Conservation (phyloP, 331 rosid genomes). For the Malus hybrid region DNA sequence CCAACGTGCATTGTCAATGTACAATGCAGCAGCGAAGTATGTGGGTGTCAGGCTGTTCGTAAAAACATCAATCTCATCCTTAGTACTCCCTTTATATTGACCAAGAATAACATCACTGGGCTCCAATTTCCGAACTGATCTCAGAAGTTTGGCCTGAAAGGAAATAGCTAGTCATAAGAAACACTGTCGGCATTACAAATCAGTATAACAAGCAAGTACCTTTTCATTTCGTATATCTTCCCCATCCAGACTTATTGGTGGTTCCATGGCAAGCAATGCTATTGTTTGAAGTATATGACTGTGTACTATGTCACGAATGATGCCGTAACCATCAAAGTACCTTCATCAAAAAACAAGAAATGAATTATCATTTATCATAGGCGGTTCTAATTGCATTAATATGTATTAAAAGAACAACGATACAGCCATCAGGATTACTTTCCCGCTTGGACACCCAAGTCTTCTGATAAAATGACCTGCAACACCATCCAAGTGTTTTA, state of each 20-base stretch:
- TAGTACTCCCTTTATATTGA: slow-evolving; percentile 62
- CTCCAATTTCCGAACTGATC: slow-evolving; percentile 73
- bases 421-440: slow-evolving; percentile 41
- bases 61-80: slow-evolving; percentile 37
- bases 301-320: slow-evolving; percentile 80
- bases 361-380: background rate
- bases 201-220: slow-evolving; percentile 29
- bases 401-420: slow-evolving; percentile 19
- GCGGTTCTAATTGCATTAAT: background rate
- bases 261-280: slow-evolving; percentile 96
- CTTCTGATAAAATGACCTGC: slow-evolving; percentile 78
- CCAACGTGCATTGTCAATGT: slow-evolving; percentile 93
- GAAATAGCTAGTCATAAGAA: slow-evolving; percentile 15
- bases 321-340: slow-evolving; percentile 80
- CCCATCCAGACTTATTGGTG: slow-evolving; percentile 82
- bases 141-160: slow-evolving; percentile 83
- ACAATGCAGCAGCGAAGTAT: slow-evolving; percentile 75
- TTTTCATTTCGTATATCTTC: slow-evolving; percentile 94
- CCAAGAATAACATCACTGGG: slow-evolving; percentile 78
- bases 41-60: slow-evolving; percentile 71
- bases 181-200: slow-evolving; percentile 6
- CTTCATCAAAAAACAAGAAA: slow-evolving; percentile 29
- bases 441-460: slow-evolving; percentile 56
- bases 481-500: slow-evolving; percentile 4
- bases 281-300: slow-evolving; percentile 86